Evolutionary conservation across 2,329 filamentous ascomycete genomes (phyloP), one percentile per base, ranked within the genome.

Genomic region (Fusarium subglutinans): DNA sequence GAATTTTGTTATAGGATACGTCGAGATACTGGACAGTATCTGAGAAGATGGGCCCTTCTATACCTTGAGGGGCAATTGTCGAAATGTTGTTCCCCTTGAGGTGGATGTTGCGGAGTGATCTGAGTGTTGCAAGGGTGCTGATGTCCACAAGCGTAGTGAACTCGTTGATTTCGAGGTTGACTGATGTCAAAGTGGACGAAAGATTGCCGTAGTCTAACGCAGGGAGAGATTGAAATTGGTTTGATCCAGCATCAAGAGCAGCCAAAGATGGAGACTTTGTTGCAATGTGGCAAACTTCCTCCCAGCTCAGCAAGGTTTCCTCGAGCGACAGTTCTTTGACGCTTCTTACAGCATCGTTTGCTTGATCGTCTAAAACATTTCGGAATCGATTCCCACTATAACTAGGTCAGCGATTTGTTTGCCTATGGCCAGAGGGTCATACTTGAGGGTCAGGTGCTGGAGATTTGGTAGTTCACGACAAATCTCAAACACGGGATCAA

Each of bases 11-110:
- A 81, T 91, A 91, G 2, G 93, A 94, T 24, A 96, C 80, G 79
- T 95, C 93, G 22, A 96, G 83, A 70, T 92, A 93, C 50, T 87
- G 86, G 11, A 94, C 79, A 4, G 81, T 87, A 0, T 81, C 50
- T 8, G 89, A 80, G 76, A 94, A 92, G 13, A 86, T 77, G 9
- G 90, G 83, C 3, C 77, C 75, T 9, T 75, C 37, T 2, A 51
- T 40, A 20, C 72, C 77, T 13, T 78, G 66, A 4, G 81, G 64
- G 12, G 79, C 75, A 30, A 88, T 80, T 22, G 82, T 78, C 22
- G 84, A 83, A 71, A 98, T 93, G 56, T 85, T 87, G 83, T 97
- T 97, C 57, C 91, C 90, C 76, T 97, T 96, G 58, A 98, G 87
- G 59, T 95, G 89, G 2, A 91, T 83, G 60, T 87, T 89, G 55